phyloP scores from a whole-genome alignment of 2,329 filamentous ascomycete species.

The Fusarium bactridioides region DNA sequence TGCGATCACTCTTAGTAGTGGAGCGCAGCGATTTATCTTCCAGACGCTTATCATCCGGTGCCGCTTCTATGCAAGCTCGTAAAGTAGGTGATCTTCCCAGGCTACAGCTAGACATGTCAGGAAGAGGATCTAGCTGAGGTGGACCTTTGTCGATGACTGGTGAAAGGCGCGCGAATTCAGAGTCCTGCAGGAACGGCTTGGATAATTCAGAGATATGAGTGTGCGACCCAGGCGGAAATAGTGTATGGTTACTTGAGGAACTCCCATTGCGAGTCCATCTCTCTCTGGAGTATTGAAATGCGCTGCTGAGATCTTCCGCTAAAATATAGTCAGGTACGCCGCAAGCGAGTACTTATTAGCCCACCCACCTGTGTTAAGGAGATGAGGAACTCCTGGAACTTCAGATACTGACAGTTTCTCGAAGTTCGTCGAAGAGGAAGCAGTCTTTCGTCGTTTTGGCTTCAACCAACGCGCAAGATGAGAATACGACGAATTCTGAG shows the following conservation, averaged over 20 bases:
- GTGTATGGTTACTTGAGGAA: not conserved
- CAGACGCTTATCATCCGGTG: slow-evolving; percentile 42
- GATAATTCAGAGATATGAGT: not conserved
- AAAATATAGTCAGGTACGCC: not conserved
- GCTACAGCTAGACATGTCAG: slow-evolving; percentile 35
- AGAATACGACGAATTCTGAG: slow-evolving; percentile 8
- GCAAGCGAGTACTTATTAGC: not conserved
- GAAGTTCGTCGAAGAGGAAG: not conserved
- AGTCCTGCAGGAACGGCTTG: not conserved
- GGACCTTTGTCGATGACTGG: slow-evolving; percentile 15
- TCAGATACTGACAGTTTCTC: not conserved
- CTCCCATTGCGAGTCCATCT: slow-evolving; percentile 39
- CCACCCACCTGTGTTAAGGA: not conserved
- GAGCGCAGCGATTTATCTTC: slow-evolving; percentile 35
- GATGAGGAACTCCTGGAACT: not conserved
- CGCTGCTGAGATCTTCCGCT: slow-evolving; percentile 34
- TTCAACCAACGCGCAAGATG: slow-evolving; percentile 20
- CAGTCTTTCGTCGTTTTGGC: slow-evolving; percentile 22
- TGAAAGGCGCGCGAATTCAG: not conserved
- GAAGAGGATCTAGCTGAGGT: slow-evolving; percentile 43
- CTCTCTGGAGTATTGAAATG: slow-evolving; percentile 41
- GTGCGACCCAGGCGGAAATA: not conserved
- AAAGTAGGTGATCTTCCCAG: slow-evolving; percentile 43
- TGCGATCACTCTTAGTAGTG: not conserved
- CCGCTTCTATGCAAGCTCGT: slow-evolving; percentile 42